A percentile compares a stretch with the other conserved stretches of the same genome.
These are phyloP conservation scores for Heterobasidion parviporum DNA, from an alignment of 1,284 basidiomycete genomes.

Conservation along the genomic window DNA sequence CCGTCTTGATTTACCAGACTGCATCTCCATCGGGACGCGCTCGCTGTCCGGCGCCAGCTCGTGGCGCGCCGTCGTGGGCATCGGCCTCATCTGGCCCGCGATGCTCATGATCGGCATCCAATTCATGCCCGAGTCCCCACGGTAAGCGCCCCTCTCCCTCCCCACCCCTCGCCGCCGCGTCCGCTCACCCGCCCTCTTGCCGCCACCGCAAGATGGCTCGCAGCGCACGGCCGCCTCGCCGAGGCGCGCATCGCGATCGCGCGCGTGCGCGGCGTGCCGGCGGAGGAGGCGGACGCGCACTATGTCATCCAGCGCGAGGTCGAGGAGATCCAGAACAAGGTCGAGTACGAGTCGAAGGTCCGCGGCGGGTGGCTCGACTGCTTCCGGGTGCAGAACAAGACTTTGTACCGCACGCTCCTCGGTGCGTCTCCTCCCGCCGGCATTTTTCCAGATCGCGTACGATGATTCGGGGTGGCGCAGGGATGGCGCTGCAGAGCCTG, in stretches of 20 bases:
- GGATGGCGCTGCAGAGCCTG: constrained; percentile 62
- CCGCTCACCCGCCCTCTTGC: background rate
- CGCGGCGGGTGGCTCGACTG: constrained; percentile 54
- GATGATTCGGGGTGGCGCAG: constrained; percentile 11
- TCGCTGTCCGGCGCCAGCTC: constrained; percentile 37
- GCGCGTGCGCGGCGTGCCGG: constrained; percentile 44
- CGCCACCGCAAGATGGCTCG: constrained; percentile 43
- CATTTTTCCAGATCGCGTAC: background rate
- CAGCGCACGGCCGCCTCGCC: constrained; percentile 36
- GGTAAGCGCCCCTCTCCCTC: background rate
- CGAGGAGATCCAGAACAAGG: constrained; percentile 40
- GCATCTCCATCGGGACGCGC: constrained; percentile 52
- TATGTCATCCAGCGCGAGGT: constrained; percentile 39
- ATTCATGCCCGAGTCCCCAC: constrained; percentile 72
- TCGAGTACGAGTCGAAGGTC: constrained; percentile 38
- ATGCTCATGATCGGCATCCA: constrained; percentile 63
- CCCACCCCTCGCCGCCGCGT: background rate
- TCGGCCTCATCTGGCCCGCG: constrained; percentile 64
- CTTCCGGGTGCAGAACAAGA: constrained; percentile 45
- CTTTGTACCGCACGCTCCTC: constrained; percentile 54
- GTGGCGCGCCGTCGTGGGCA: constrained; percentile 64
- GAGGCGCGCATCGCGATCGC: constrained; percentile 49
- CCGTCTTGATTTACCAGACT: constrained; percentile 27
- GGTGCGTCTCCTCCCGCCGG: constrained; percentile 20
- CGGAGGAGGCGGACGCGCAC: constrained; percentile 31